A percentile compares a stretch with the other conserved stretches of the same genome.
Evolutionary conservation across 768 basidiomycete genomes (phyloP).

Genomic region (Phaeolepiota aurea): DNA sequence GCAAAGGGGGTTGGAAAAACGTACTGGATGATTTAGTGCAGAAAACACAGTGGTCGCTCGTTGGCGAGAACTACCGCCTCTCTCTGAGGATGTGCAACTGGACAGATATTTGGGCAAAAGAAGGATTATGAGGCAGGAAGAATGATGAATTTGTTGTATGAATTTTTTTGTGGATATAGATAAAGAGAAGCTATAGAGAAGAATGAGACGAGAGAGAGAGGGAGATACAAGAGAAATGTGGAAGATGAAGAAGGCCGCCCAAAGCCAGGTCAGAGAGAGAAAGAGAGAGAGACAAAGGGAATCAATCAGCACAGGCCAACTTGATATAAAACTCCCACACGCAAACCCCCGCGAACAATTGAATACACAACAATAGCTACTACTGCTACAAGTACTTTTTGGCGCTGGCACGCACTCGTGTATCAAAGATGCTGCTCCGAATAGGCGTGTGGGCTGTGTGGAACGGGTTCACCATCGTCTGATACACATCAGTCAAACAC

Average conservation of each 20-base stretch:
- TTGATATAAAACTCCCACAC: not conserved
- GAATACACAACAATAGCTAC: not conserved
- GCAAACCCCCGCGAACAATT: not conserved
- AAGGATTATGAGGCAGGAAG: no score
- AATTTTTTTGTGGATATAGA: slow-evolving; percentile 15
- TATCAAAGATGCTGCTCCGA: slow-evolving; percentile 75
- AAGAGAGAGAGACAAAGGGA: slow-evolving; percentile 22
- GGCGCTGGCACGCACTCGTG: slow-evolving; percentile 76
- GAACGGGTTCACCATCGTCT: slow-evolving; percentile 95
- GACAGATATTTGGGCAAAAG: no score
- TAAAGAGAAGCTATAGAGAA: slow-evolving; percentile 20
- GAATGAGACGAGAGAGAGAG: slow-evolving; percentile 15
- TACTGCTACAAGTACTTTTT: slow-evolving; percentile 60
- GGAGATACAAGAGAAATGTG: slow-evolving; percentile 17
- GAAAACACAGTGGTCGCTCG: not conserved
- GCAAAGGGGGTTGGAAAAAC: slow-evolving; percentile 4
- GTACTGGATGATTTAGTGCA: slow-evolving; percentile 8
- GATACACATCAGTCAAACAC: slow-evolving; percentile 7
- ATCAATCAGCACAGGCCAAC: slow-evolving; percentile 10
- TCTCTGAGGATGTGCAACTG: no score
- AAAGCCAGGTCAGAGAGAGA: slow-evolving; percentile 25
- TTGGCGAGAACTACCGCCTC: no score
- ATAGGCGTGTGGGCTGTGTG: slow-evolving; percentile 84
- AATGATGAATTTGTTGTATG: slow-evolving; percentile 12
- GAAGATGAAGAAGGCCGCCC: slow-evolving; percentile 21